phyloP scores from a whole-genome alignment of 345 rosid genomes.

The Pseudoturritis turrita region DNA sequence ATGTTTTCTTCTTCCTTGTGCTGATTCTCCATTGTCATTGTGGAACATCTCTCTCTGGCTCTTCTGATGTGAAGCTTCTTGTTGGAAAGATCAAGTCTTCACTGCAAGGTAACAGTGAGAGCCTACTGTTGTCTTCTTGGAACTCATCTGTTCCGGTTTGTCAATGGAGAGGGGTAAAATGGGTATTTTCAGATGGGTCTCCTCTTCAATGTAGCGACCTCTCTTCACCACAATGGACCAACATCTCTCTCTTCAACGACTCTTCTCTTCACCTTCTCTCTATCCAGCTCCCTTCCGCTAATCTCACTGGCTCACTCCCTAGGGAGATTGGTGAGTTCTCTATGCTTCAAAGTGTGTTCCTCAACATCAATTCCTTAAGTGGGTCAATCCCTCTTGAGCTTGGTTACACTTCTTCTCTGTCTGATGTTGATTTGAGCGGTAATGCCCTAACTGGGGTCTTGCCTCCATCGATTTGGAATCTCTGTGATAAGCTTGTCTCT shows the following conservation, averaged over 20 bases:
- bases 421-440: conserved; percentile 70
- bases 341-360: conserved; percentile 76
- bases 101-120: conserved; percentile 74
- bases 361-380: conserved; percentile 69
- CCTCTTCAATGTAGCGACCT: conserved; percentile 54
- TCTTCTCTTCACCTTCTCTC: conserved; percentile 75
- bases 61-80: conserved; percentile 74
- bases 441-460: conserved; percentile 61
- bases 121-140: conserved; percentile 87
- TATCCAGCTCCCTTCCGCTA: conserved; percentile 82
- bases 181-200: conserved; percentile 73
- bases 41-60: conserved; percentile 14
- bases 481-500: conserved; percentile 73
- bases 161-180: conserved; percentile 97
- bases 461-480: conserved; percentile 87
- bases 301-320: conserved; percentile 86
- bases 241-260: conserved; percentile 58
- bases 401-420: conserved; percentile 78
- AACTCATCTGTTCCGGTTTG: conserved; percentile 83
- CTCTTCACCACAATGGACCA: conserved; percentile 68
- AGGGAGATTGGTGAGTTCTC: conserved; percentile 89
- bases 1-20: conserved; percentile 32
- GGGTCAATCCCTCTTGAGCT: conserved; percentile 90
- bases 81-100: conserved; percentile 65
- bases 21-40: neutral